phyloP scores from a whole-genome alignment of 2,329 filamentous ascomycete species.

The Exophiala calicioides region DNA sequence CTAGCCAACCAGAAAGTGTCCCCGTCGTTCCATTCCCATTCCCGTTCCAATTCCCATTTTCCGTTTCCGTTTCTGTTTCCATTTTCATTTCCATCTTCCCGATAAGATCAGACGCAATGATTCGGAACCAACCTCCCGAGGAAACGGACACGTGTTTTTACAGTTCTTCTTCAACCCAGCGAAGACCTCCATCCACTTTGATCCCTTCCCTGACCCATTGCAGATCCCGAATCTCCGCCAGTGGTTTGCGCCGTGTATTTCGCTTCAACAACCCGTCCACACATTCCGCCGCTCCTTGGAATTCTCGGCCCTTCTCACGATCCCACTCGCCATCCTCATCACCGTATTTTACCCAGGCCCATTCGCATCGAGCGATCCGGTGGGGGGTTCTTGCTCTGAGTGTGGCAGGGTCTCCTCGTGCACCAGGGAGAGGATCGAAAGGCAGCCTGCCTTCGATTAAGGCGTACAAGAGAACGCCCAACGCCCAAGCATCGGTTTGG shows the following conservation, averaged over 20 bases:
- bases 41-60: too few species aligned
- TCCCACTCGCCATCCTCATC: constrained; percentile 88
- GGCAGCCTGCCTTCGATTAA: constrained; percentile 90
- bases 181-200: constrained; percentile 61
- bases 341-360: constrained; percentile 87
- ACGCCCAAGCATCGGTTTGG: constrained; percentile 88
- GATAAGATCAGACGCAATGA: too few species aligned
- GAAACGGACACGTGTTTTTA: constrained; percentile 18
- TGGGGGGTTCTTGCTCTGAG: constrained; percentile 83
- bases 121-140: too few species aligned
- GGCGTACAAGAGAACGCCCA: constrained; percentile 90
- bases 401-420: constrained; percentile 68
- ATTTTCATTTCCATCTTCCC: too few species aligned
- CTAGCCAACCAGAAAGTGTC: too few species aligned
- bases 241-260: constrained; percentile 72
- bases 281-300: constrained; percentile 74
- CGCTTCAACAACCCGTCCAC: constrained; percentile 85
- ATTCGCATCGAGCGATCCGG: constrained; percentile 92
- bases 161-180: constrained; percentile 45
- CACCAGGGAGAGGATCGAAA: constrained; percentile 84
- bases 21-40: too few species aligned
- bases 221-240: constrained; percentile 70
- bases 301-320: constrained; percentile 61
- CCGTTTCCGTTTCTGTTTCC: too few species aligned
- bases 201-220: constrained; percentile 79